phyloP scores from a whole-genome alignment of 2,329 filamentous ascomycete species.

The Apiospora kogelbergensis region DNA sequence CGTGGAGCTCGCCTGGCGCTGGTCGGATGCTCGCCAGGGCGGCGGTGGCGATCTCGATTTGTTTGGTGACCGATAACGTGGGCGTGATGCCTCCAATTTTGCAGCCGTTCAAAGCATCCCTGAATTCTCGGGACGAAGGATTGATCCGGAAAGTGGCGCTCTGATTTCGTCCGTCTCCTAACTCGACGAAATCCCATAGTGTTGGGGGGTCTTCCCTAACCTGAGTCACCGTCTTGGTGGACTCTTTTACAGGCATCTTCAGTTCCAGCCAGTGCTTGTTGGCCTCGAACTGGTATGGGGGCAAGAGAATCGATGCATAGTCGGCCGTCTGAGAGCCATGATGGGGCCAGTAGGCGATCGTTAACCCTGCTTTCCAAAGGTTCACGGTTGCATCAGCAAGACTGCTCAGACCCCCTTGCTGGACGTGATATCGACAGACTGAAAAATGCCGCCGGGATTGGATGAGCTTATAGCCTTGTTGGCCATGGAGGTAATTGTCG shows the following conservation, averaged over 20 bases:
- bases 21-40: constrained; percentile 29
- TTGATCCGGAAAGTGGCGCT: constrained; percentile 42
- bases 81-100: constrained; percentile 38
- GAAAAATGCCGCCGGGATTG: too few relatives aligned
- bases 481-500: constrained; percentile 28
- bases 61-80: constrained; percentile 38
- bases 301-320: constrained; percentile 29
- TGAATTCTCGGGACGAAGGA: constrained; percentile 34
- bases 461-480: not conserved
- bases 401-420: constrained; percentile 19
- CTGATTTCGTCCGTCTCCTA: constrained; percentile 20
- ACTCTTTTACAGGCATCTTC: constrained; percentile 15
- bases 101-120: constrained; percentile 36
- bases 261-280: constrained; percentile 38
- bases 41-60: constrained; percentile 33
- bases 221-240: too few relatives aligned
- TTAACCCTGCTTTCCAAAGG: constrained; percentile 42
- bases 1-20: too few relatives aligned
- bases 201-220: not conserved
- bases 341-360: constrained; percentile 38
- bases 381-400: constrained; percentile 26
- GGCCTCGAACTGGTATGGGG: constrained; percentile 44
- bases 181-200: constrained; percentile 25
- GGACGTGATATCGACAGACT: constrained; percentile 21
- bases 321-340: constrained; percentile 24